Percentiles rank a stretch among this genome's conserved stretches.
Evolutionary conservation across 108 stramenopile genomes (phyloP).

Genomic region (Seminavis robusta): DNA sequence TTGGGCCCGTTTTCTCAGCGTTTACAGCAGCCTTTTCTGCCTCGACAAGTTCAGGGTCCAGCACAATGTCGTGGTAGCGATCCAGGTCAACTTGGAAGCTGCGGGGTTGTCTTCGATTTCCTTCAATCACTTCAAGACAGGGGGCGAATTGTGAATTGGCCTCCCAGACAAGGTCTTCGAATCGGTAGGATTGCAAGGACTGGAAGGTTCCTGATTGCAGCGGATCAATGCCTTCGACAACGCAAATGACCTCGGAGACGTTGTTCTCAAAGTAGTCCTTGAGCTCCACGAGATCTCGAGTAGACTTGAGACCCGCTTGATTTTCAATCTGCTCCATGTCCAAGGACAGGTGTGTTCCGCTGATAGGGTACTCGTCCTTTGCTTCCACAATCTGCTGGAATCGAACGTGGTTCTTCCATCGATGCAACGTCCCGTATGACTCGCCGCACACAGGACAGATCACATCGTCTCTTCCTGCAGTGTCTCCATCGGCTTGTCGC

Average conservation of each 20-base stretch:
- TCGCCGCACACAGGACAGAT: constrained; percentile 66
- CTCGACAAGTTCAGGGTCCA: no score
- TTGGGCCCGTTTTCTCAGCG: no score
- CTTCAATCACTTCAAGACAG: constrained; percentile 6
- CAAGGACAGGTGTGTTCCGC: constrained; percentile 32
- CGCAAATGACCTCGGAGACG: constrained; percentile 59
- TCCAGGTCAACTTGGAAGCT: constrained; percentile 12
- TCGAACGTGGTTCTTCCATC: constrained; percentile 46
- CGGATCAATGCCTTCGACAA: constrained; percentile 71
- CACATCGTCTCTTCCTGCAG: constrained; percentile 47
- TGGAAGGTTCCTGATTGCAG: constrained; percentile 67
- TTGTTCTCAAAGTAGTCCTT: constrained; percentile 27
- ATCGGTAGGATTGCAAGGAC: constrained; percentile 71
- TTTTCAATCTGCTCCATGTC: background rate
- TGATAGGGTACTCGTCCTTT: constrained; percentile 36
- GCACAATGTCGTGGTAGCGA: constrained; percentile 9
- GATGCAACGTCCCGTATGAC: constrained; percentile 53
- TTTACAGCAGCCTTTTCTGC: no score
- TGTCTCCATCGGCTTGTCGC: constrained; percentile 41
- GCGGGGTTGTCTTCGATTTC: no score
- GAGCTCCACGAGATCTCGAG: constrained; percentile 32
- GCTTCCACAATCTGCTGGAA: constrained; percentile 49
- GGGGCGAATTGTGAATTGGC: constrained; percentile 4
- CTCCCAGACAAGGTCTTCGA: constrained; percentile 73
- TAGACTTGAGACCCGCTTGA: no score